Evolutionary conservation across 148 eudicot species (phyloP).

Genomic region (Persicaria maculosa): DNA sequence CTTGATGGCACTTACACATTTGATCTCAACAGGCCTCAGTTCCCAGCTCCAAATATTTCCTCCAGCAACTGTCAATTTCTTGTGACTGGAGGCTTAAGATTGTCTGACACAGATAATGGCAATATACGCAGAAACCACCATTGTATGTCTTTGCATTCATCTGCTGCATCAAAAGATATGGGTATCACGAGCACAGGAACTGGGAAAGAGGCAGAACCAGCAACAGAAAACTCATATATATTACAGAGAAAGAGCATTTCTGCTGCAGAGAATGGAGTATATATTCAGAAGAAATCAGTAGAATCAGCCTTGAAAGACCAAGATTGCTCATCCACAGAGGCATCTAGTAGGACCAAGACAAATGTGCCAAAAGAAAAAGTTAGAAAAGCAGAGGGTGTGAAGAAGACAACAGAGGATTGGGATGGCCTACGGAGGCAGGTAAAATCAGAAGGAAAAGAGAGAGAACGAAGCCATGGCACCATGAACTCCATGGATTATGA

Average conservation of each 20-base stretch:
- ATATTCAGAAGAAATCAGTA: conserved; percentile 4
- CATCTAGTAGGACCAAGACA: conserved; percentile 17
- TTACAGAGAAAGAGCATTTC: conserved; percentile 9
- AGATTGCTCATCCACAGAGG: conserved; percentile 15
- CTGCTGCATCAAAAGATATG: conserved; percentile 15
- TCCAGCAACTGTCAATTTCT: conserved; percentile 19
- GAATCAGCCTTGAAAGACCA: conserved; percentile 23
- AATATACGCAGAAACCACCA: conserved; percentile 21
- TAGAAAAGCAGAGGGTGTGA: conserved; percentile 29
- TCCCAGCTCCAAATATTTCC: conserved; percentile 18
- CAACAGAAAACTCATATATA: background rate
- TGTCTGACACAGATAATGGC: conserved; percentile 13
- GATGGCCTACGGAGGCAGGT: conserved; percentile 53
- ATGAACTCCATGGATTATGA: conserved; percentile 69
- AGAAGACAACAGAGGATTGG: conserved; percentile 40
- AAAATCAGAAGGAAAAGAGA: conserved; percentile 20
- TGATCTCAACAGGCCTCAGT: conserved; percentile 15
- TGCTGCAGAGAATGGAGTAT: conserved; percentile 12
- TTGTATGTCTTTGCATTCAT: conserved; percentile 23
- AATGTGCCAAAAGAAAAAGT: conserved; percentile 25
- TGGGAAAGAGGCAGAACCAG: conserved; percentile 14
- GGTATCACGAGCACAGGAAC: conserved; percentile 11
- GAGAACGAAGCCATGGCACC: conserved; percentile 14
- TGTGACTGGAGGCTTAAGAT: conserved; percentile 18
- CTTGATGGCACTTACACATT: conserved; percentile 15